These are phyloP conservation scores for Hypholoma fasciculare DNA, from an alignment of 768 basidiomycete species.

Conservation along the genomic window DNA sequence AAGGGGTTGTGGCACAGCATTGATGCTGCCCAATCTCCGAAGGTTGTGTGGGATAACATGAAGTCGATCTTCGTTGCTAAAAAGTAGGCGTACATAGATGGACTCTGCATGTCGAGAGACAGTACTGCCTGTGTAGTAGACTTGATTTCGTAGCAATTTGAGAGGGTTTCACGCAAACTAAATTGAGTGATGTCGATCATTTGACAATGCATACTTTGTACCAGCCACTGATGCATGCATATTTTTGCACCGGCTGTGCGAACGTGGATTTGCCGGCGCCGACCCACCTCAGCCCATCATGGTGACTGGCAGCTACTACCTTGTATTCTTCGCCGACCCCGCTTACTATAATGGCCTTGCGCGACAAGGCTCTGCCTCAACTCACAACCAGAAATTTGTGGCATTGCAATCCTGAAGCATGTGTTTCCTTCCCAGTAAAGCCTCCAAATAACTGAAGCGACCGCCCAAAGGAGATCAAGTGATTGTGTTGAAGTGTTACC, in stretches of 20 bases:
- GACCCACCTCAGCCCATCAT: conserved; percentile 1
- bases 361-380: not conserved
- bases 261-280: not conserved
- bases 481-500: not conserved
- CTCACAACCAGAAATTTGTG: not conserved
- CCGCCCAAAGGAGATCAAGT: not conserved
- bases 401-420: not conserved
- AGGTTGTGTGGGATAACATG: conserved; percentile 87
- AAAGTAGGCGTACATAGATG: conserved; percentile 29
- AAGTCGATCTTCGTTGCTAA: conserved; percentile 61
- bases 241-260: too few species aligned
- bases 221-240: too few species aligned
- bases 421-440: too few species aligned
- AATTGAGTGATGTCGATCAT: too few species aligned
- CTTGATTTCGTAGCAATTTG: not conserved
- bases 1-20: conserved; percentile 89
- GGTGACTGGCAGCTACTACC: not conserved
- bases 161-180: too few species aligned
- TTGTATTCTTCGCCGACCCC: not conserved
- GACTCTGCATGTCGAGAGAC: not conserved
- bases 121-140: not conserved
- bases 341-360: not conserved
- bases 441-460: not conserved
- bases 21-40: conserved; percentile 93
- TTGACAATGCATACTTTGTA: too few species aligned